phyloP scores from a whole-genome alignment of 257 asterid genomes.

The Fraxinus americana region DNA sequence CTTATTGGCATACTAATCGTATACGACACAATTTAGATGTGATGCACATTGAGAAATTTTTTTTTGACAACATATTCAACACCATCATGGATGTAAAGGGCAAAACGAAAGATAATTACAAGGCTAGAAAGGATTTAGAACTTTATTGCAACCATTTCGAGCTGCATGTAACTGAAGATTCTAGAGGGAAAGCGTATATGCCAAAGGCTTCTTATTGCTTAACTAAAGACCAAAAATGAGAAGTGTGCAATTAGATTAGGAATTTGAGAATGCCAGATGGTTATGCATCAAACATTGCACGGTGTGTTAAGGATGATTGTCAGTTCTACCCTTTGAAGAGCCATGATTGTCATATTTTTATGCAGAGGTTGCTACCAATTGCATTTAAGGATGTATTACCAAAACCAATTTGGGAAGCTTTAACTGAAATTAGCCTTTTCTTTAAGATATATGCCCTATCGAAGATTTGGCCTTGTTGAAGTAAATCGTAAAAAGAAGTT shows the following conservation, averaged over 20 bases:
- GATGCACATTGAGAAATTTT: background rate
- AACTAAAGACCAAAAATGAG: background rate
- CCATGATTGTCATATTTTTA: conserved; percentile 1
- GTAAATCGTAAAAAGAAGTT: no score
- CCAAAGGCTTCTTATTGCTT: background rate
- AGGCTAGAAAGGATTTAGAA: no score
- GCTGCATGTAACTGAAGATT: background rate
- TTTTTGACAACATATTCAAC: background rate
- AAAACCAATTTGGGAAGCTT: background rate
- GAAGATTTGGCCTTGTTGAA: no score
- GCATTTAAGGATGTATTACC: conserved; percentile 10
- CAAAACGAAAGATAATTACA: background rate
- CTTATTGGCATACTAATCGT: no score
- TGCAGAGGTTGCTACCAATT: background rate
- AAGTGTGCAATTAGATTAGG: background rate
- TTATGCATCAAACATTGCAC: background rate
- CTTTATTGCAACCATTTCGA: no score
- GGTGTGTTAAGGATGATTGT: background rate
- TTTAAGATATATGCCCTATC: background rate
- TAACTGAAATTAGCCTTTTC: background rate
- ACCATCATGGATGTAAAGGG: background rate
- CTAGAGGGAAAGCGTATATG: background rate
- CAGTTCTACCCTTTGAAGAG: background rate
- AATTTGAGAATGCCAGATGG: background rate
- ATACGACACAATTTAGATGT: background rate